These are phyloP conservation scores for Talaromyces sp. DNA, from an alignment of 2,329 filamentous ascomycete species.

Conservation along the genomic window DNA sequence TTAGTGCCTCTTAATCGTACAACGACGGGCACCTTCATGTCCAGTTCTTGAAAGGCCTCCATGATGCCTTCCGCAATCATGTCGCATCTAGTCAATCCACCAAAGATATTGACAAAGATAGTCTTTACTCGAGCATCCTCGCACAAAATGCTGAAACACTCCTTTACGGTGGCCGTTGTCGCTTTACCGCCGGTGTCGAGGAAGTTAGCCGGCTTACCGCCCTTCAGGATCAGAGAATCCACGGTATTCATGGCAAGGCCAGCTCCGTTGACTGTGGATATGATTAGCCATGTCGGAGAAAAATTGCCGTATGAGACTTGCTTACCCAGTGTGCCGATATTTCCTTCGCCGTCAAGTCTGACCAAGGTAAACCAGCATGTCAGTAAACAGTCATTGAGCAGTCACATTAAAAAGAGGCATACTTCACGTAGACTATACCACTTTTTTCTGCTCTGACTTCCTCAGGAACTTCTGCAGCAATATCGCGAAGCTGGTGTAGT, in stretches of 20 bases:
- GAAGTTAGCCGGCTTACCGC: constrained; percentile 72
- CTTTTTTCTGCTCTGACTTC: constrained; percentile 61
- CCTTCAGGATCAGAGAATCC: constrained; percentile 65
- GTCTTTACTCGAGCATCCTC: constrained; percentile 66
- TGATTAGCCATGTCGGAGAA: background rate
- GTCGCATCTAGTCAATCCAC: constrained; percentile 65
- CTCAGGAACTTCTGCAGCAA: constrained; percentile 47
- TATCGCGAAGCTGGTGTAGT: constrained; percentile 55
- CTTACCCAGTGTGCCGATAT: constrained; percentile 65
- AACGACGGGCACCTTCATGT: constrained; percentile 66
- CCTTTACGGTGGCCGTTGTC: constrained; percentile 72
- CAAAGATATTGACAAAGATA: constrained; percentile 68
- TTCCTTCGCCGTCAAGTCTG: constrained; percentile 47
- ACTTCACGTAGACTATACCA: constrained; percentile 74
- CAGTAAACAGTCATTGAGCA: background rate
- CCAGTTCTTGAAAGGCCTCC: constrained; percentile 64
- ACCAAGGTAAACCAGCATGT: constrained; percentile 3
- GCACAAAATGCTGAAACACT: constrained; percentile 68
- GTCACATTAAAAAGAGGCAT: constrained; percentile 21
- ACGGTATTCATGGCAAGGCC: constrained; percentile 89
- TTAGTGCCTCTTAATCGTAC: constrained; percentile 71
- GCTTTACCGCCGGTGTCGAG: constrained; percentile 87
- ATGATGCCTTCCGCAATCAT: constrained; percentile 77
- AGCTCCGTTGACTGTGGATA: constrained; percentile 66
- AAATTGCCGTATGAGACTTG: background rate